Percentiles rank a stretch among this genome's conserved stretches.
Conservation (phyloP, 306 rosid species). For the Delonix regia region DNA sequence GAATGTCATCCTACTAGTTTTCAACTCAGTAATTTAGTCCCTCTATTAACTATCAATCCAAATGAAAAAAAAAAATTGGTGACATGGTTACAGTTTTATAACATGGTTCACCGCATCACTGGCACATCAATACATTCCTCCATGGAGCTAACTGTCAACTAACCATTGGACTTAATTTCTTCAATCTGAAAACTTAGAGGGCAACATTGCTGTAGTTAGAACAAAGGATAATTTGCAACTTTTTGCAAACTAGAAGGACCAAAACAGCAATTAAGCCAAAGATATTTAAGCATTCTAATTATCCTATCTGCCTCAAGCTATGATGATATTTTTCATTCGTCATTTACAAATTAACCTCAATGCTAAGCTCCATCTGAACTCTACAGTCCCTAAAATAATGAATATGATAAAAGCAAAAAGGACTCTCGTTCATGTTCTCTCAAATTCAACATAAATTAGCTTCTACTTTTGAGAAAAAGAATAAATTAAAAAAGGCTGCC, state of each 20-base stretch:
- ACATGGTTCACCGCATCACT: background rate
- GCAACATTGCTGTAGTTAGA: background rate
- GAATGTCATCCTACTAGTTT: background rate
- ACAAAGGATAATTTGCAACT: background rate
- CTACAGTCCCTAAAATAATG: background rate
- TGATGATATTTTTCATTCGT: background rate
- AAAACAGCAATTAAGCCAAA: background rate
- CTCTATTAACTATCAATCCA: background rate
- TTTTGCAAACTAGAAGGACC: background rate
- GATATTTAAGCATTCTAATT: background rate
- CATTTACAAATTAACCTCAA: background rate
- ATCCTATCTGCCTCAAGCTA: background rate
- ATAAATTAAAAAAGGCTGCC: background rate
- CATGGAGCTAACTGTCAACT: background rate
- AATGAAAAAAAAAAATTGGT: too few species aligned
- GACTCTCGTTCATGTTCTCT: background rate
- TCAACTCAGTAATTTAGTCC: background rate
- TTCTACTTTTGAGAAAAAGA: background rate
- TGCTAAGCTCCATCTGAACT: background rate
- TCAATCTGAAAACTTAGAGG: background rate
- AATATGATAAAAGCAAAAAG: background rate
- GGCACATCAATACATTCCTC: background rate
- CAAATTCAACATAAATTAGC: background rate
- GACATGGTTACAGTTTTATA: background rate
- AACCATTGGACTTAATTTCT: background rate